Base-by-base conservation (phyloP, 2,329 filamentous ascomycete species). In the Colletotrichum costaricense region DNA sequence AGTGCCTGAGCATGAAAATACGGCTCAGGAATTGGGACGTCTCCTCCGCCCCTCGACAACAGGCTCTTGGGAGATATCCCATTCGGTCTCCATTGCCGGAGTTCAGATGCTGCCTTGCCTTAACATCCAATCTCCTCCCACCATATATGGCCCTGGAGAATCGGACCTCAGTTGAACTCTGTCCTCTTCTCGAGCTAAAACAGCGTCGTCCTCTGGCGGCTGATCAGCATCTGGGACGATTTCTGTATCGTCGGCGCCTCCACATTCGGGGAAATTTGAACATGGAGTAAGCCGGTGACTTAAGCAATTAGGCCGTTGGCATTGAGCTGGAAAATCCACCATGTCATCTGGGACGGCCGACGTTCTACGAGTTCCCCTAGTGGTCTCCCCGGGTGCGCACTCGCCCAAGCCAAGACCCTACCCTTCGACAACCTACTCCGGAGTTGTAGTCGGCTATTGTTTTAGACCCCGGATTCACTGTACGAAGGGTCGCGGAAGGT, bases 221-320 rank as follows among this genome's bases (percentile, higher is more conserved):
- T 7, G 9, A n/a, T 54, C n/a, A 3, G 2, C 56, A 8, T 35
- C 69, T 14, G 14, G 69, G 69, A 35, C 57, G 24, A 63, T 57
- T 49, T 49, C 57, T 72, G 69, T 42, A 58, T 14, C 7, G 2
- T 42, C 26, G 63, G 42, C 19, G 60, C 54, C 55, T 63, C 63
- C 57, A 38, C 35, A 24, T 5, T 16, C 30, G 57, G 52, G 7
- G 22, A 35, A 55, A 35, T 19, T 28, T 16, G 24, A 6, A 26
- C 56, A 67, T 62, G 49, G 63, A 8, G 56, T 35, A 57, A 16
- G 57, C 56, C 26, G n/a, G 57, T 38, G 22, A 8, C 16, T 19
- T 8, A 42, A 19, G 22, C 55, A 24, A 8, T 16, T 30, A 14
- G 7, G 22, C 28, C 57, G 28, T 19, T 24, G 1, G 19, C 11